Conservation (phyloP, 305 asterid species). For the Fraxinus floribunda region DNA sequence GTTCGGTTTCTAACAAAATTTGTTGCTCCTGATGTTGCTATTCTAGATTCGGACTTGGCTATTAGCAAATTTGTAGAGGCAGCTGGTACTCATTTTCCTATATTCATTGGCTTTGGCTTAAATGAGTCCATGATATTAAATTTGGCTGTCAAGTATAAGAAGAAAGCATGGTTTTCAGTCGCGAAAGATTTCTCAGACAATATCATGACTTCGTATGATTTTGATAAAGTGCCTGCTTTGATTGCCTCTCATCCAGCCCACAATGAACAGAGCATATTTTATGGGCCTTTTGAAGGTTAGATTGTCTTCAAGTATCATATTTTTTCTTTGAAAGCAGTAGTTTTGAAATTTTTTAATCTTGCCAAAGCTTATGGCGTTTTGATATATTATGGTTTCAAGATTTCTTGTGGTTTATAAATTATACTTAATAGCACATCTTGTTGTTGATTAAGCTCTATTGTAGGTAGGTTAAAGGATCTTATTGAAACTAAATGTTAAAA, state of each 20-base stretch:
- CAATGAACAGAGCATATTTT: slow-evolving; percentile 68
- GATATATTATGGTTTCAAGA: background rate
- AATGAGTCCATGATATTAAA: slow-evolving; percentile 51
- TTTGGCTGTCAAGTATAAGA: slow-evolving; percentile 77
- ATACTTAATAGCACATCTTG: background rate
- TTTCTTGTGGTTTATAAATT: background rate
- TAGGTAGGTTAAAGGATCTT: background rate
- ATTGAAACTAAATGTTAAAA: background rate
- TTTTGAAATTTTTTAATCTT: slow-evolving; percentile 5
- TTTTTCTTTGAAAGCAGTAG: slow-evolving; percentile 8
- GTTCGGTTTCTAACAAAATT: slow-evolving; percentile 56
- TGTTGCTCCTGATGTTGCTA: slow-evolving; percentile 76
- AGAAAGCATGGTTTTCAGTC: slow-evolving; percentile 93
- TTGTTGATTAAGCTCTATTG: background rate
- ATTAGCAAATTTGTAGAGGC: slow-evolving; percentile 58
- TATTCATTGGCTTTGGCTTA: slow-evolving; percentile 84
- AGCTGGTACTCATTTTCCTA: slow-evolving; percentile 71
- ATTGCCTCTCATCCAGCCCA: slow-evolving; percentile 62
- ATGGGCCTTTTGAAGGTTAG: slow-evolving; percentile 96
- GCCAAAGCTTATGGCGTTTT: background rate
- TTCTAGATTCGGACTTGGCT: slow-evolving; percentile 61
- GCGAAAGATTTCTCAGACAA: slow-evolving; percentile 73
- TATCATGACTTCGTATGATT: slow-evolving; percentile 62
- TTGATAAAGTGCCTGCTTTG: slow-evolving; percentile 80
- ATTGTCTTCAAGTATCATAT: slow-evolving; percentile 16